Evolutionary conservation across 1,284 basidiomycete genomes (phyloP).

Genomic region (Blastosporella zonata): DNA sequence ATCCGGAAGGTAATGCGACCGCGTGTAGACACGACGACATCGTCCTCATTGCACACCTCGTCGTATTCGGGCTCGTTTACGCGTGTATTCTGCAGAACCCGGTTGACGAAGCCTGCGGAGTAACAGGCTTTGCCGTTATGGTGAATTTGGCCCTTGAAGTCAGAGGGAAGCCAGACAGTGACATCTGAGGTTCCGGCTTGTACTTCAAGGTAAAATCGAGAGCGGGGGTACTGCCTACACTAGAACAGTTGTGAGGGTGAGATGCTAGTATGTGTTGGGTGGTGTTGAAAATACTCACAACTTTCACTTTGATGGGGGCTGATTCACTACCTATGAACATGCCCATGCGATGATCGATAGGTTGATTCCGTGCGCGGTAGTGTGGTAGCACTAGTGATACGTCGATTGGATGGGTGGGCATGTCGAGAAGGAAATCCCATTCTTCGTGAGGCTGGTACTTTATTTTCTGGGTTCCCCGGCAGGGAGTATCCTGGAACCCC

Average conservation of each 20-base stretch:
- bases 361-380: conserved; percentile 70
- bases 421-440: conserved; percentile 64
- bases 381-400: conserved; percentile 68
- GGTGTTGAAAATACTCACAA: conserved; percentile 44
- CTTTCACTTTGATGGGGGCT: conserved; percentile 61
- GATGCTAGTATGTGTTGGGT: conserved; percentile 6
- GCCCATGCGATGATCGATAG: conserved; percentile 62
- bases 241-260: conserved; percentile 24
- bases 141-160: conserved; percentile 67
- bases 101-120: conserved; percentile 71
- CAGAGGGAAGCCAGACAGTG: conserved; percentile 71
- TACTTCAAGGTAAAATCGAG: conserved; percentile 64
- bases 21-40: conserved; percentile 55
- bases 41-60: conserved; percentile 46
- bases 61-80: conserved; percentile 47
- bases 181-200: conserved; percentile 59
- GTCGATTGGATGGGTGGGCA: conserved; percentile 50
- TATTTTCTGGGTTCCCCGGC: conserved; percentile 49
- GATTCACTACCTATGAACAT: conserved; percentile 58
- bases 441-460: conserved; percentile 50
- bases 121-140: conserved; percentile 52
- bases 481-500: background rate
- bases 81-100: conserved; percentile 57
- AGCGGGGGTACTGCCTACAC: conserved; percentile 64
- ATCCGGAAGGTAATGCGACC: conserved; percentile 67